phyloP scores from a whole-genome alignment of 2,329 filamentous ascomycete genomes.

The Lomentospora prolificans region DNA sequence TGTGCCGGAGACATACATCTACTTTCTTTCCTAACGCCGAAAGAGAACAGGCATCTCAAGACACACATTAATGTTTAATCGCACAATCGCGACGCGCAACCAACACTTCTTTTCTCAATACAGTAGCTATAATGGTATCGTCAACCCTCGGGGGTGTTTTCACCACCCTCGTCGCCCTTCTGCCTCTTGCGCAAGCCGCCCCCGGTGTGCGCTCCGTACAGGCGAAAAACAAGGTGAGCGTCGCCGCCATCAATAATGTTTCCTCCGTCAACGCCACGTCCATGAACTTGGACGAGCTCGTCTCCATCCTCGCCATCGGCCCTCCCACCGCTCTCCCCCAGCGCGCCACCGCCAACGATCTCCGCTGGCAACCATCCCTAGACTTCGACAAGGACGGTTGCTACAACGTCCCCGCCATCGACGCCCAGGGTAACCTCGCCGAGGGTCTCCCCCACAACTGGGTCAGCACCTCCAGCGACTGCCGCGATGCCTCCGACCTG shows the following conservation, averaged over 20 bases:
- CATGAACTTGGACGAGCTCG: conserved; percentile 4
- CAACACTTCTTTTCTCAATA: too few relatives aligned
- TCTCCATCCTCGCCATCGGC: conserved; percentile 6
- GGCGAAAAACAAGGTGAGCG: background rate
- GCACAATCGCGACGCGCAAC: too few relatives aligned
- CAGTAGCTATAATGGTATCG: too few relatives aligned
- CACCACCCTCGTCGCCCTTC: background rate
- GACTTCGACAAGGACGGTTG: conserved; percentile 27
- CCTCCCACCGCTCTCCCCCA: conserved; percentile 14
- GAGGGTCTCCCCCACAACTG: conserved; percentile 21
- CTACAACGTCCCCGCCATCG: conserved; percentile 30
- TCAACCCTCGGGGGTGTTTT: too few relatives aligned
- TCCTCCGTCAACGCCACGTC: background rate
- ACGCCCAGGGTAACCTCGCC: conserved; percentile 21
- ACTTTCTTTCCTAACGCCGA: background rate
- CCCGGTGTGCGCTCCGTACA: background rate
- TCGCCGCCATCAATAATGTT: background rate
- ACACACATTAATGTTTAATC: too few relatives aligned
- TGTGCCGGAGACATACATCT: background rate
- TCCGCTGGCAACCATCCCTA: conserved; percentile 18
- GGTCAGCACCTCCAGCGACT: conserved; percentile 18
- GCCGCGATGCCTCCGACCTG: conserved; percentile 24
- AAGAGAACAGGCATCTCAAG: background rate
- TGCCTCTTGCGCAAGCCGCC: background rate
- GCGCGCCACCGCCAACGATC: conserved; percentile 14